Evolutionary conservation across 2,329 filamentous ascomycete species (phyloP), one percentile per base, ranked within the genome.

Genomic region (Xylariaceae sp.): DNA sequence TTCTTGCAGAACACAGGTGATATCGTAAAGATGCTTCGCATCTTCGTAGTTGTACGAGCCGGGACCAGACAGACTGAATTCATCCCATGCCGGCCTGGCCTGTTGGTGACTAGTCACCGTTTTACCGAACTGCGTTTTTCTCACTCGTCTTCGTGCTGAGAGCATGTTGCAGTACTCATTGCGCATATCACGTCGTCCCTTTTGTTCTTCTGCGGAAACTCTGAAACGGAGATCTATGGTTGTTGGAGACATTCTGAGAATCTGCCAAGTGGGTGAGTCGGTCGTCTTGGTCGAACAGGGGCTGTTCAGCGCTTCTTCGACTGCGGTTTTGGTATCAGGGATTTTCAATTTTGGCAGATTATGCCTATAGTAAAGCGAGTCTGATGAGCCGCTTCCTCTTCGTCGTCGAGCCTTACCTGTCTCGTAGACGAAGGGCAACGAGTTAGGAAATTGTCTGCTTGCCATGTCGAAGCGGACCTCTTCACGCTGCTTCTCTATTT

Each of bases 141-240:
- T 56, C 3, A 57, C 50, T 2, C 58, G 16, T 1, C 58, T 56
- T 2, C 58, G 58, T 28, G 58, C 58, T 2, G 50, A 46, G 1
- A 57, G n/a, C 50, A 60, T 60, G 42, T 60, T 60, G 22, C 52
- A 54, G 16, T 52, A 55, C 42, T 60, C 58, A 2, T 40, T 50
- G 0, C 7, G 11, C 0, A 54, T 41, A 14, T 60, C 56, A 0
- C 34, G 10, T 38, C 34, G 34, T 2, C 45, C 6, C 16, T 50
- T 28, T 11, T 55, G 17, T 4, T 42, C 39, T 5, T 46, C 47
- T 6, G 18, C 19, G 4, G 4, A 3, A 38, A 50, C 43, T 11
- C 55, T 14, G 13, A 38, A n/a, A 11, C 43, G 40, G 5, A 60
- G 48, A 4, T 54, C 45, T 0, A 48, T 19, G 14, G 49, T 59